Conservation (phyloP, 2,329 filamentous ascomycete genomes). For the Helotiales sp. region DNA sequence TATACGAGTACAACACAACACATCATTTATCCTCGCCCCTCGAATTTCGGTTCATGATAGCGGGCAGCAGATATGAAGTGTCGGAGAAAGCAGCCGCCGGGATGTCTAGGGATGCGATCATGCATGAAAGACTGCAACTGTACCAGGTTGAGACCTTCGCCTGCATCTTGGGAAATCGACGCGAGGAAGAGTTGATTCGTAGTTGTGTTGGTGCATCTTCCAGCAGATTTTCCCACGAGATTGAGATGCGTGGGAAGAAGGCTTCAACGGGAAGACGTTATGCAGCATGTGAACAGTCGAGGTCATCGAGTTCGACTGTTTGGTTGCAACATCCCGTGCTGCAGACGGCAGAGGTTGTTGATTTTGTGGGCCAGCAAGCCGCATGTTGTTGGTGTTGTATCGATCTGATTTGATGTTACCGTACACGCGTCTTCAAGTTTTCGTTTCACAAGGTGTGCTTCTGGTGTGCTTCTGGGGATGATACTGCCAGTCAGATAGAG, state of each 20-base stretch:
- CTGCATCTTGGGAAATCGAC: background rate
- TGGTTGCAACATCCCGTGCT: conserved; percentile 7
- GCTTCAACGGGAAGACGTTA: no score
- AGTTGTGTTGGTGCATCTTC: background rate
- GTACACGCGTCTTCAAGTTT: conserved; percentile 19
- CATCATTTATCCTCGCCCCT: conserved; percentile 9
- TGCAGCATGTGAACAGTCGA: background rate
- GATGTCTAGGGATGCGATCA: conserved; percentile 7
- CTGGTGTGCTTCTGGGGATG: conserved; percentile 1
- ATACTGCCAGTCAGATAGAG: conserved; percentile 6
- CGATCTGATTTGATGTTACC: conserved; percentile 15
- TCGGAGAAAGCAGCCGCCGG: conserved; percentile 7
- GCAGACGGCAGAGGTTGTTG: background rate
- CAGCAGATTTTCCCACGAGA: conserved; percentile 1
- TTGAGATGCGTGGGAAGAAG: background rate
- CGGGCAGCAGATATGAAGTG: conserved; percentile 3
- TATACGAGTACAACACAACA: background rate
- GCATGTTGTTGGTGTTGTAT: conserved; percentile 8
- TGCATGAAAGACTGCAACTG: conserved; percentile 15
- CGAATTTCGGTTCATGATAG: conserved; percentile 6
- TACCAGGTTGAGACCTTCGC: no score
- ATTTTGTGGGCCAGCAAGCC: conserved; percentile 9
- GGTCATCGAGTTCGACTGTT: background rate
- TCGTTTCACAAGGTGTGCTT: conserved; percentile 25
- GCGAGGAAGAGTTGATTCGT: conserved; percentile 1